Percentiles rank a stretch among this genome's conserved stretches.
Conservation (phyloP, 805 yeast species). For the Candida vaughaniae region DNA sequence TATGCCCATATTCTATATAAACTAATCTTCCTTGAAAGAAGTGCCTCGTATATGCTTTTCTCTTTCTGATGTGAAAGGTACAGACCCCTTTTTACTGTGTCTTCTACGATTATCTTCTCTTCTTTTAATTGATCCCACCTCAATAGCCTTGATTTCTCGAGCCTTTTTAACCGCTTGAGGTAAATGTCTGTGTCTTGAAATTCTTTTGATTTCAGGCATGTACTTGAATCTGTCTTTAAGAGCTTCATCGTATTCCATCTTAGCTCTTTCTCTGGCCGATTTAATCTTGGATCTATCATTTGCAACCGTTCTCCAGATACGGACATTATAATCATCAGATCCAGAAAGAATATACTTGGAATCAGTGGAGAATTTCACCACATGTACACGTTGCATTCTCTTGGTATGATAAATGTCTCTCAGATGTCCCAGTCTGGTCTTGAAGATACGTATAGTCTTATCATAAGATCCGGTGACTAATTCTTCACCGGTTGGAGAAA, state of each 20-base stretch:
- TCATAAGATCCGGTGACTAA: slow-evolving; percentile 94
- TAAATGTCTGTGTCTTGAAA: slow-evolving; percentile 87
- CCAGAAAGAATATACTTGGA: slow-evolving; percentile 84
- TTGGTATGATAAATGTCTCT: slow-evolving; percentile 95
- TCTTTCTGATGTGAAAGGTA: slow-evolving; percentile 67
- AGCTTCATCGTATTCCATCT: slow-evolving; percentile 87
- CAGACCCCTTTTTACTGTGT: slow-evolving; percentile 64
- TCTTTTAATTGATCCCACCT: slow-evolving; percentile 68
- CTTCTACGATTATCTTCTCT: slow-evolving; percentile 82
- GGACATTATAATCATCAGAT: slow-evolving; percentile 92
- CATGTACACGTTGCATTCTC: slow-evolving; percentile 94
- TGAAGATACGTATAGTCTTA: slow-evolving; percentile 81
- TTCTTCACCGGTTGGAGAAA: slow-evolving; percentile 96
- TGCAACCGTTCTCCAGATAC: slow-evolving; percentile 90
- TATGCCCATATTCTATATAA: no score
- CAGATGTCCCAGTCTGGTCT: slow-evolving; percentile 80
- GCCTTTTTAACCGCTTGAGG: slow-evolving; percentile 89
- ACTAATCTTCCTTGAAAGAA: slow-evolving; percentile 68
- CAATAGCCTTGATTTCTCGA: slow-evolving; percentile 76
- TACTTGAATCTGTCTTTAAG: slow-evolving; percentile 88
- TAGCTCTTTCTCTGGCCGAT: slow-evolving; percentile 74
- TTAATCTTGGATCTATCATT: slow-evolving; percentile 81
- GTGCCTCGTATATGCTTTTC: slow-evolving; percentile 84
- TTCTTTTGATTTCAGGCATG: slow-evolving; percentile 95
- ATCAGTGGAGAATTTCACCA: slow-evolving; percentile 84